Conservation (phyloP, 1,284 basidiomycete species). For the Acaromyces ingoldii region DNA sequence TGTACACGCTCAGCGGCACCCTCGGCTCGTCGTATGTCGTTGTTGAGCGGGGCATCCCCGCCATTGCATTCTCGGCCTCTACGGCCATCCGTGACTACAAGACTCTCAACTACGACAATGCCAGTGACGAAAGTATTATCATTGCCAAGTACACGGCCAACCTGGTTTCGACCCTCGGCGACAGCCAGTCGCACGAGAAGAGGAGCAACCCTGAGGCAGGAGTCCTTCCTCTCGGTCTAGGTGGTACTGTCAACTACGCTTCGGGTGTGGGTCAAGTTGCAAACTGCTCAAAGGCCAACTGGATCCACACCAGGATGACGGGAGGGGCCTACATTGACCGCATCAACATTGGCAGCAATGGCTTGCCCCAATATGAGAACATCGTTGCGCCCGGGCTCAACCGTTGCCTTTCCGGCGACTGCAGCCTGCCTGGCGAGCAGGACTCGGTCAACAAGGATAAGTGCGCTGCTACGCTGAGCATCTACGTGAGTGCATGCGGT, state of each 20-base stretch:
- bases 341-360: constrained; percentile 26
- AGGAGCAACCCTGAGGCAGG: constrained; percentile 10
- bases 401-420: constrained; percentile 29
- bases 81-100: constrained; percentile 24
- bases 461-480: constrained; percentile 29
- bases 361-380: constrained; percentile 32
- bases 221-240: constrained; percentile 32
- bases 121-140: constrained; percentile 28
- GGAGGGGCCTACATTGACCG: constrained; percentile 35
- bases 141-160: constrained; percentile 33
- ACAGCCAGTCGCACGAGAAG: constrained; percentile 13
- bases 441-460: constrained; percentile 19
- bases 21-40: constrained; percentile 33
- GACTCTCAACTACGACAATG: constrained; percentile 21
- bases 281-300: constrained; percentile 21
- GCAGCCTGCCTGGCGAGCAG: constrained; percentile 39
- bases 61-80: constrained; percentile 37
- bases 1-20: constrained; percentile 42
- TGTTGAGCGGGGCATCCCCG: constrained; percentile 29
- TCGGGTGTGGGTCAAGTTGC: constrained; percentile 8
- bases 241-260: constrained; percentile 39
- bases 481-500: no score
- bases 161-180: constrained; percentile 29
- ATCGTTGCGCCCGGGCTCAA: constrained; percentile 29
- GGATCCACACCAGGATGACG: constrained; percentile 24